These are phyloP conservation scores for Leccinum holopus DNA, from an alignment of 1,284 basidiomycete species.

Conservation along the genomic window DNA sequence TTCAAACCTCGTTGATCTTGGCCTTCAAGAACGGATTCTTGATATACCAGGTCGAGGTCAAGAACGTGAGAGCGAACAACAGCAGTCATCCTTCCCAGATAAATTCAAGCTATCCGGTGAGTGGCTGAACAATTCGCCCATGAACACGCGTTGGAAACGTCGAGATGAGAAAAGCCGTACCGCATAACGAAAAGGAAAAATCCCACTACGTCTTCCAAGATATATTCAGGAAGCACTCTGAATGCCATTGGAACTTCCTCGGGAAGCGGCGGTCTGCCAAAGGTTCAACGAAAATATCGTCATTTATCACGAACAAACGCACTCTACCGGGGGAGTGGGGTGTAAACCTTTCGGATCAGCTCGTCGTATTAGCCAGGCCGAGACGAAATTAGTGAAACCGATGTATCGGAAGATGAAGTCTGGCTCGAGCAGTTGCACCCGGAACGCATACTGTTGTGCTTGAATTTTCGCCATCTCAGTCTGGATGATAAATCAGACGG, in stretches of 20 bases:
- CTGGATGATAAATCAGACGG: slow-evolving; percentile 36
- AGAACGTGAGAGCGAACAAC: slow-evolving; percentile 87
- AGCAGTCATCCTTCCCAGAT: slow-evolving; percentile 87
- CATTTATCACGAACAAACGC: slow-evolving; percentile 30
- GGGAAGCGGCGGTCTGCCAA: slow-evolving; percentile 76
- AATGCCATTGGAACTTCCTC: slow-evolving; percentile 83
- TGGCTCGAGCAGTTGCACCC: slow-evolving; percentile 85
- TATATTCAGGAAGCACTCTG: slow-evolving; percentile 90
- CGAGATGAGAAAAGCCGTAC: slow-evolving; percentile 41
- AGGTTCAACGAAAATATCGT: slow-evolving; percentile 11
- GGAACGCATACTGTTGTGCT: slow-evolving; percentile 74
- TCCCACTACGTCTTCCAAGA: slow-evolving; percentile 93
- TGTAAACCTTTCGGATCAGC: slow-evolving; percentile 86
- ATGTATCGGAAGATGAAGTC: slow-evolving; percentile 81
- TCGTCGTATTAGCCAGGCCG: slow-evolving; percentile 91
- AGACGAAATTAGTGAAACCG: slow-evolving; percentile 85
- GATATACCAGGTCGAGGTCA: slow-evolving; percentile 95
- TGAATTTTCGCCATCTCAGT: slow-evolving; percentile 68
- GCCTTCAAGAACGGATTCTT: slow-evolving; percentile 98
- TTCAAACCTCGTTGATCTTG: slow-evolving; percentile 87
- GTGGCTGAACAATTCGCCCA: slow-evolving; percentile 44
- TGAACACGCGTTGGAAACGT: slow-evolving; percentile 11
- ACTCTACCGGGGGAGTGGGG: slow-evolving; percentile 71
- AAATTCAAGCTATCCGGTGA: slow-evolving; percentile 81
- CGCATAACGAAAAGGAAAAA: slow-evolving; percentile 83